Evolutionary conservation across 768 basidiomycete genomes (phyloP), one percentile per base, ranked within the genome.

Genomic region (Phanerochaete carnosa): DNA sequence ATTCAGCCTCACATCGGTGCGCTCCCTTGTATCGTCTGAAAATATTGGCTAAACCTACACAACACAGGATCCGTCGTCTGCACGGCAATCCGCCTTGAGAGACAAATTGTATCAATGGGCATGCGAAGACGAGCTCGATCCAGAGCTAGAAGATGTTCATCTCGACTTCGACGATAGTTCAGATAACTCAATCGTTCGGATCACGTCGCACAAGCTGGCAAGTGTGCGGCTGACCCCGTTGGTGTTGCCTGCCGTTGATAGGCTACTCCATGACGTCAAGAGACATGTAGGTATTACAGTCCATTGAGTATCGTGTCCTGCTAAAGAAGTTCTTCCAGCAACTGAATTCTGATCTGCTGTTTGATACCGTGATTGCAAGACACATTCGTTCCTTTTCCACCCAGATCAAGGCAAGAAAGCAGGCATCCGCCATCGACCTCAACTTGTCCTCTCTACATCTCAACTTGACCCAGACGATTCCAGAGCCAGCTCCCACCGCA

Each of bases 221-320:
- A 71, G 74, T 37, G 50, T 86, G 19, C 72, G 74, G 45, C 58
- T 87, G n/a, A 88, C 84, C 5, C 89, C 89, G 2, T 73, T 90
- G 22, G 51, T 85, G 19, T 60, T 84, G 37, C 73, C 77, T 19
- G 79, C 77, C 47, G 68, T 75, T n/a, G 67, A 69, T 32, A 69
- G 69, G 56, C 66, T 90, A 19, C 77, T 82, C 65, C 72, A 80
- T 45, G 86, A 85, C 49, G 61, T 82, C 39, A 73, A 74, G 57
- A 70, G 66, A 28, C 74, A 73, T 67, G 87, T 88, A 69, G 68
- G 79, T 64, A 15, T 19, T 19, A 43, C 8, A 43, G 5, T 7
- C 33, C 8, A 7, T 7, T 35, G 8, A 35, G 15, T 35, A 15
- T 15, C 1, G 28, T 45, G 29, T 49, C 45, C 29, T 43, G 45